Percentiles rank a stretch among this genome's conserved stretches.
Conservation (phyloP, 2,329 filamentous ascomycete species). For the Hypoxylon sp. region DNA sequence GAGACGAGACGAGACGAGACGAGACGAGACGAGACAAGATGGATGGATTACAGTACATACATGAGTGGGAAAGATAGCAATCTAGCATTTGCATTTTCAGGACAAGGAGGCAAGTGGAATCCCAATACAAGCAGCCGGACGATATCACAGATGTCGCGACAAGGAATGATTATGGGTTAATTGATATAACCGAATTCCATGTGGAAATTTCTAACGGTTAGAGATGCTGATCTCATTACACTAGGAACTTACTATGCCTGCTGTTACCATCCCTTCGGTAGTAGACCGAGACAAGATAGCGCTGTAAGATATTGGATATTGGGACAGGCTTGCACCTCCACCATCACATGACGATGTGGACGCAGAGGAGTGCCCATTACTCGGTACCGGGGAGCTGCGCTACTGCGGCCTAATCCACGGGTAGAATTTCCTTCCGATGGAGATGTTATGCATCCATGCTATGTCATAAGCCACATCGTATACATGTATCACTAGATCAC, state of each 20-base stretch:
- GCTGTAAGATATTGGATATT: neutral
- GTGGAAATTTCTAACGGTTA: conserved; percentile 1
- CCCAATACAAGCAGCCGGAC: conserved; percentile 2
- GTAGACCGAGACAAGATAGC: neutral
- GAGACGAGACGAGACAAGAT: conserved; percentile 9
- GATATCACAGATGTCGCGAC: conserved; percentile 12
- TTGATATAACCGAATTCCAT: conserved; percentile 21
- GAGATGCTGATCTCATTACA: conserved; percentile 5
- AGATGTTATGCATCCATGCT: neutral
- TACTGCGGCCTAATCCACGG: conserved; percentile 5
- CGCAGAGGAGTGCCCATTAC: neutral
- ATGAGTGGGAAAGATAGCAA: conserved; percentile 12
- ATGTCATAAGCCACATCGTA: neutral
- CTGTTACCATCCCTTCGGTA: conserved; percentile 2
- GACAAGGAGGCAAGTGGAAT: conserved; percentile 10
- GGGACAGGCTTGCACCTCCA: neutral
- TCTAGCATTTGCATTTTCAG: conserved; percentile 17
- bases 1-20: conserved; percentile 9
- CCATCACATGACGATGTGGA: neutral
- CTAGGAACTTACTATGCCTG: neutral
- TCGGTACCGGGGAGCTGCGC: neutral
- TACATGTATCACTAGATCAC: neutral
- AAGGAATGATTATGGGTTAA: conserved; percentile 14
- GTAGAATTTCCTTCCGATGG: conserved; percentile 2
- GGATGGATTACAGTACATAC: conserved; percentile 15